Conservation (phyloP, 495 filamentous ascomycete species). For the Xylaria curta region DNA sequence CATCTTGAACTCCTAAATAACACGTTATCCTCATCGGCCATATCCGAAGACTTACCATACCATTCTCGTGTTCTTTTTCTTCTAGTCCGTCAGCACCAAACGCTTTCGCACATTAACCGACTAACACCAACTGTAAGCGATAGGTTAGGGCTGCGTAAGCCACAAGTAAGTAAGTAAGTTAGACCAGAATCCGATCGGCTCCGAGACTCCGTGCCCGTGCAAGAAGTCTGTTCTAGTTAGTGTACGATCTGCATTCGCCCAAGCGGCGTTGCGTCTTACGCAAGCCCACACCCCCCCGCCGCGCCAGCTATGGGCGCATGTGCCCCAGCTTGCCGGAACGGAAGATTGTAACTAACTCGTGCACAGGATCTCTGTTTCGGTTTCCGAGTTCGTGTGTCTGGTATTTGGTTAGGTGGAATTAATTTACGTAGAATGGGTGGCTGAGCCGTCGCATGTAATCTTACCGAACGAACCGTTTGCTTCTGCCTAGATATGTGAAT, state of each 20-base stretch:
- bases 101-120: conserved; percentile 1
- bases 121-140: conserved; percentile 4
- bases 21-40: not conserved
- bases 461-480: not conserved
- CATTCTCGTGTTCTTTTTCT: not conserved
- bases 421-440: not conserved
- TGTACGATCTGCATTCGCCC: not conserved
- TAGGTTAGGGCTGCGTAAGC: conserved; percentile 4
- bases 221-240: not conserved
- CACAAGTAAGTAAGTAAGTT: not conserved
- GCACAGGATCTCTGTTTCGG: not conserved
- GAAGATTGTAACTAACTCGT: not conserved
- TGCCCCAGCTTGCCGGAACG: conserved; percentile 8
- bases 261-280: conserved; percentile 8
- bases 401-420: not conserved
- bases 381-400: too few relatives aligned
- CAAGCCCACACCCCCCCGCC: conserved; percentile 6
- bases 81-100: not conserved
- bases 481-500: not conserved
- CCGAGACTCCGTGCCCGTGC: not conserved
- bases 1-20: not conserved
- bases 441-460: not conserved
- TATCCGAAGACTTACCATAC: not conserved
- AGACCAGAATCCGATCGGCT: conserved; percentile 11
- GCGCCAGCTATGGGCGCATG: conserved; percentile 6